These are phyloP conservation scores for Claviceps pusilla DNA, from an alignment of 2,329 filamentous ascomycete species.

Conservation along the genomic window DNA sequence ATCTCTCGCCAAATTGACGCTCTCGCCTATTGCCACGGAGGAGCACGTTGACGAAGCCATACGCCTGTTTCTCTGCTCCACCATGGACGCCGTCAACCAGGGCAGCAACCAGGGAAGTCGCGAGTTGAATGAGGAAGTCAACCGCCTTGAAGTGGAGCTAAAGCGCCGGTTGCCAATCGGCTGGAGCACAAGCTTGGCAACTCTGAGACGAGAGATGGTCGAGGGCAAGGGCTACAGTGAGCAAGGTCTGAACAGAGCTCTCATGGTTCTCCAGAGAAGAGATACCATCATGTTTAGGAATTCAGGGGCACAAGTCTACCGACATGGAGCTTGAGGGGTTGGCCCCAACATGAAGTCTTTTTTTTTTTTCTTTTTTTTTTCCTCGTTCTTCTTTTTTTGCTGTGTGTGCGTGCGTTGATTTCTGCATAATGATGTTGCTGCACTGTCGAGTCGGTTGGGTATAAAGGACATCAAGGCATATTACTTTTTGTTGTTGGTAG, in stretches of 20 bases:
- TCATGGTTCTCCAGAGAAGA: slow-evolving; percentile 73
- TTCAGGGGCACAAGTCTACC: slow-evolving; percentile 59
- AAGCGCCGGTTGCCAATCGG: slow-evolving; percentile 79
- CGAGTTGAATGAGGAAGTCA: slow-evolving; percentile 81
- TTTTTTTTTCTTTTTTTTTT: background rate
- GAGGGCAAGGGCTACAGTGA: slow-evolving; percentile 84
- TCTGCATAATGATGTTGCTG: background rate
- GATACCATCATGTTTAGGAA: slow-evolving; percentile 75
- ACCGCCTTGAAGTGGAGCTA: slow-evolving; percentile 76
- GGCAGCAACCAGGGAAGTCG: slow-evolving; percentile 70
- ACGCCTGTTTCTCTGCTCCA: slow-evolving; percentile 84
- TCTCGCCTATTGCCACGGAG: slow-evolving; percentile 77
- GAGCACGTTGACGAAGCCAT: slow-evolving; percentile 94
- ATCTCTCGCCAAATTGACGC: slow-evolving; percentile 77
- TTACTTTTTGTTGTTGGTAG: background rate
- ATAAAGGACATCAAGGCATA: background rate
- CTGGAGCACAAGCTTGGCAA: slow-evolving; percentile 84
- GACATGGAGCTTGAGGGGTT: slow-evolving; percentile 46
- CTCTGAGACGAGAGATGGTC: slow-evolving; percentile 77
- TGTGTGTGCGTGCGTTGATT: background rate
- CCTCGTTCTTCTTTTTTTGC: background rate
- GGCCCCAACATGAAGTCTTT: background rate
- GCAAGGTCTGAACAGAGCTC: slow-evolving; percentile 65
- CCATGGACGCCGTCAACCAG: slow-evolving; percentile 94
- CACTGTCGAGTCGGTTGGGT: background rate